phyloP scores from a whole-genome alignment of 2,329 filamentous ascomycete species.

The Botrytis squamosa region DNA sequence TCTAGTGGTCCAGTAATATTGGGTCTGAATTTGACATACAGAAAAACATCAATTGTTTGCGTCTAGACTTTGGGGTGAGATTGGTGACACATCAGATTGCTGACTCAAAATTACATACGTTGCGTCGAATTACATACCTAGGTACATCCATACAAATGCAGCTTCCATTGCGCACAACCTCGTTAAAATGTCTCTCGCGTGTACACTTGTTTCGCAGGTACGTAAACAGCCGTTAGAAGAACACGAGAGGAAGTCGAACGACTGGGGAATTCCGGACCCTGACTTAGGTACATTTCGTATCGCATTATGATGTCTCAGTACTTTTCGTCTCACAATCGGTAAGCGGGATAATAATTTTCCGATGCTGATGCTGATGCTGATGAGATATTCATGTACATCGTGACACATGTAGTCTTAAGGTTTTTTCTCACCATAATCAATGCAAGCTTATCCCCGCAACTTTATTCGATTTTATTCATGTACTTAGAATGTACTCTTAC shows the following conservation, averaged over 20 bases:
- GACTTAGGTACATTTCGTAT: neutral
- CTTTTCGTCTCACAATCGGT: neutral
- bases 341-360: neutral
- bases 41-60: neutral
- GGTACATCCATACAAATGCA: neutral
- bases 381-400: neutral
- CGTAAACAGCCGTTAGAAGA: neutral
- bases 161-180: neutral
- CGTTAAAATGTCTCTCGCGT: neutral
- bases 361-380: neutral
- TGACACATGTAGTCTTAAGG: neutral
- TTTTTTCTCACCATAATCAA: neutral
- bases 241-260: neutral
- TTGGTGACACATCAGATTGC: neutral
- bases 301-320: neutral
- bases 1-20: neutral
- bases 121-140: neutral
- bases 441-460: neutral
- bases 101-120: neutral
- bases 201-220: neutral
- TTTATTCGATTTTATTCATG: neutral
- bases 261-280: conserved; percentile 6
- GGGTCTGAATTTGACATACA: neutral
- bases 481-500: neutral
- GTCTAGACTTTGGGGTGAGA: neutral